phyloP scores from a whole-genome alignment of 2,329 filamentous ascomycete genomes.

The Emericellopsis atlantica region DNA sequence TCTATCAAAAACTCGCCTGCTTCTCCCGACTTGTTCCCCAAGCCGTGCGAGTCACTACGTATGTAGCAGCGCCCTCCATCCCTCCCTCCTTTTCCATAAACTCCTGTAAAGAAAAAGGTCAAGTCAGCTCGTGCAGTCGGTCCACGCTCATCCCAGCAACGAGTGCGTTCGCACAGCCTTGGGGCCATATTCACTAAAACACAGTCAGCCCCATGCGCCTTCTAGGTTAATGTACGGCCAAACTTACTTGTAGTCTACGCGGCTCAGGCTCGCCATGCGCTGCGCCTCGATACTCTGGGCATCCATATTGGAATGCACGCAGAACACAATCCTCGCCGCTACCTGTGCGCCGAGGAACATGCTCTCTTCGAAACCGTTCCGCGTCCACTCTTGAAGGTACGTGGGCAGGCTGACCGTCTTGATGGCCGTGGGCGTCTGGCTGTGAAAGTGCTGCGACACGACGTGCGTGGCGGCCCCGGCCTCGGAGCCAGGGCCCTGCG shows the following conservation, averaged over 20 bases:
- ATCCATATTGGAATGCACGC: constrained; percentile 43
- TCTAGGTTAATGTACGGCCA: background rate
- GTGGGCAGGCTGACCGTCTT: constrained; percentile 66
- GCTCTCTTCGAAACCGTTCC: constrained; percentile 65
- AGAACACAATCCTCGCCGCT: constrained; percentile 52
- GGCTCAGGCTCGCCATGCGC: constrained; percentile 41
- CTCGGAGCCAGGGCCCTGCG: constrained; percentile 25
- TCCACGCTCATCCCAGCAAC: constrained; percentile 28
- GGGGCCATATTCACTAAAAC: constrained; percentile 35
- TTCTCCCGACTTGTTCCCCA: background rate
- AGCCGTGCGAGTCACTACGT: background rate
- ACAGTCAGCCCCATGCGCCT: background rate
- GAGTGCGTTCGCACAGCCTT: constrained; percentile 41
- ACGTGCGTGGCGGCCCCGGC: constrained; percentile 21
- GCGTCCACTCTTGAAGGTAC: constrained; percentile 87
- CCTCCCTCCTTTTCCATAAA: background rate
- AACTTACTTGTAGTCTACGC: constrained; percentile 49
- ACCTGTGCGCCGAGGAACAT: constrained; percentile 82
- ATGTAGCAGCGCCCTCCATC: background rate
- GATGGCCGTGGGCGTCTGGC: constrained; percentile 71
- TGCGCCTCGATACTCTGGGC: constrained; percentile 36
- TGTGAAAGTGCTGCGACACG: constrained; percentile 34
- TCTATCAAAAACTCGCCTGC: background rate
- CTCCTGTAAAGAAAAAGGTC: background rate
- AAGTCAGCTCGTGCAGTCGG: background rate